These are phyloP conservation scores for Lasiosphaeris hirsuta DNA, from an alignment of 495 filamentous ascomycete species.

Conservation along the genomic window DNA sequence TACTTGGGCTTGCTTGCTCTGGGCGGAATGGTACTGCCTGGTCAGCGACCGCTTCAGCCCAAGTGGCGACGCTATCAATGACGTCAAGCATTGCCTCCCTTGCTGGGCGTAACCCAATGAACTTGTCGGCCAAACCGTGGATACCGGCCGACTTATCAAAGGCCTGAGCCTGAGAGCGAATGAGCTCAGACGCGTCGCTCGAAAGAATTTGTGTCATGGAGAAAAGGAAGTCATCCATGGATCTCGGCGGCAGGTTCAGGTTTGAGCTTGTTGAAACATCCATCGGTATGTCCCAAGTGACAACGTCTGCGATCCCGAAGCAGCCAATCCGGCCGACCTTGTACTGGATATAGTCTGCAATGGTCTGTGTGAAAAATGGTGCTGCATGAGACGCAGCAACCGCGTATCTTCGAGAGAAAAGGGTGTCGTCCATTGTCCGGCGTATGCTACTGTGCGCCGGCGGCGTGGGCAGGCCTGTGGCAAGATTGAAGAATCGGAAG, in stretches of 20 bases:
- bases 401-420: background rate
- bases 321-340: background rate
- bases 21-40: constrained; percentile 1
- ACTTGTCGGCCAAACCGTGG: constrained; percentile 4
- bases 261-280: background rate
- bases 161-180: constrained; percentile 1
- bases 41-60: background rate
- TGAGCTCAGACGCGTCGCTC: constrained; percentile 2
- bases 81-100: constrained; percentile 4
- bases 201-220: constrained; percentile 1
- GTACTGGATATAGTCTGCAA: constrained; percentile 2
- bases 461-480: too few species aligned
- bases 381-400: constrained; percentile 1
- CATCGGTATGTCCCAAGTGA: background rate
- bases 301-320: background rate
- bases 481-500: too few species aligned
- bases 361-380: background rate
- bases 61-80: background rate
- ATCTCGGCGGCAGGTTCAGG: background rate
- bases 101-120: constrained; percentile 2
- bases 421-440: background rate
- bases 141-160: constrained; percentile 1
- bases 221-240: constrained; percentile 2
- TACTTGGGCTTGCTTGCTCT: background rate
- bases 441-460: too few species aligned